A percentile compares a stretch with the other conserved stretches of the same genome.
These are phyloP conservation scores for Pachysolen tannophilus DNA, from an alignment of 805 yeast genomes.

Conservation along the genomic window DNA sequence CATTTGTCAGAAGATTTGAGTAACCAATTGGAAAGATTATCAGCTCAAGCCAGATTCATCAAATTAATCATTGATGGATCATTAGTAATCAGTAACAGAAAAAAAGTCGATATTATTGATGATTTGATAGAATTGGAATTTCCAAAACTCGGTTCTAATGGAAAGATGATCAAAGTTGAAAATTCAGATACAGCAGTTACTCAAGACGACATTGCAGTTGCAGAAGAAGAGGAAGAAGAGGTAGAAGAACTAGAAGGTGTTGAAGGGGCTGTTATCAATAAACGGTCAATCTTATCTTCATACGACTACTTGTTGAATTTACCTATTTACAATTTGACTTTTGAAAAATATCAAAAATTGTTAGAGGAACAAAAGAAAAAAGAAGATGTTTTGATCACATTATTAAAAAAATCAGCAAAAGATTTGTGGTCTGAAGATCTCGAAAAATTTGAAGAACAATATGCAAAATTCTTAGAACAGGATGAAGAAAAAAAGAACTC, in stretches of 20 bases:
- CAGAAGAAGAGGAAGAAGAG: constrained; percentile 34
- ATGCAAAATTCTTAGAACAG: constrained; percentile 57
- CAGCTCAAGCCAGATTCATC: constrained; percentile 84
- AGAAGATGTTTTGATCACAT: constrained; percentile 58
- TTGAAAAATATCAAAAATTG: constrained; percentile 78
- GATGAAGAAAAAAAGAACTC: constrained; percentile 56
- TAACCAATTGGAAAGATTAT: constrained; percentile 64
- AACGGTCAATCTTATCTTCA: constrained; percentile 47
- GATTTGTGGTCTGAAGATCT: constrained; percentile 85
- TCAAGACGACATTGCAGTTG: constrained; percentile 31
- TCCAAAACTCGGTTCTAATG: constrained; percentile 68
- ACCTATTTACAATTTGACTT: constrained; percentile 90
- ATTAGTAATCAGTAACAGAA: constrained; percentile 66
- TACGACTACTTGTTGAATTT: constrained; percentile 87
- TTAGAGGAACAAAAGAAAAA: constrained; percentile 65
- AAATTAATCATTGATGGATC: constrained; percentile 78
- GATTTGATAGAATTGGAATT: constrained; percentile 60
- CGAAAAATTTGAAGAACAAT: constrained; percentile 59
- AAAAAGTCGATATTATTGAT: constrained; percentile 52
- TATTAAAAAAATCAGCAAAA: constrained; percentile 67
- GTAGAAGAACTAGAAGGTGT: constrained; percentile 29
- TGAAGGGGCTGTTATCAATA: constrained; percentile 29
- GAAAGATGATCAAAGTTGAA: constrained; percentile 49
- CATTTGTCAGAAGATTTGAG: constrained; percentile 58
- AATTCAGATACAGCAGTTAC: constrained; percentile 20